Evolutionary conservation across 495 filamentous ascomycete species (phyloP).

Genomic region (Choiromyces venosus): DNA sequence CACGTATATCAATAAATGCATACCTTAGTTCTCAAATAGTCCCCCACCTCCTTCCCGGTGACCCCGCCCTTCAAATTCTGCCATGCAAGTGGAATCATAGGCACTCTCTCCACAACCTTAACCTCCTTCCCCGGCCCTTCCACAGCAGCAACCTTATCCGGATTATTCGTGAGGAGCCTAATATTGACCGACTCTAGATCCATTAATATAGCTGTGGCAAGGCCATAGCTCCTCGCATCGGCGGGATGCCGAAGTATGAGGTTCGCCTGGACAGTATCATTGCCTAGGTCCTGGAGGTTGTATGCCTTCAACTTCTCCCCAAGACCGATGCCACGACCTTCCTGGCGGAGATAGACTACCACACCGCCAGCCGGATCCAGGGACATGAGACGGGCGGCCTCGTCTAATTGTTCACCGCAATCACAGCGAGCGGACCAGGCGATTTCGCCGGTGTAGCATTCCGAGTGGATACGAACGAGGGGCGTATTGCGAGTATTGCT

Average conservation of each 20-base stretch:
- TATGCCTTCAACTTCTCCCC: conserved; percentile 96
- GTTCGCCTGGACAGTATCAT: conserved; percentile 95
- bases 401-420: conserved; percentile 95
- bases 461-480: conserved; percentile 89
- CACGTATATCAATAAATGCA: conserved; percentile 26
- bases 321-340: conserved; percentile 90
- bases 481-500: conserved; percentile 48
- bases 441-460: conserved; percentile 98
- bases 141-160: conserved; percentile 90
- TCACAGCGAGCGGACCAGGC: conserved; percentile 97
- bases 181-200: conserved; percentile 78
- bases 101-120: conserved; percentile 78
- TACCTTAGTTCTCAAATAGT: conserved; percentile 92
- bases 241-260: conserved; percentile 85
- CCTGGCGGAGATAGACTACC: conserved; percentile 91
- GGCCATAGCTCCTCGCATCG: conserved; percentile 86
- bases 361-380: conserved; percentile 73
- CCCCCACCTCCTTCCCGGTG: conserved; percentile 78
- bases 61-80: conserved; percentile 76
- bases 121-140: conserved; percentile 86
- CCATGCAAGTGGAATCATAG: conserved; percentile 96
- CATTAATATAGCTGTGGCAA: conserved; percentile 87
- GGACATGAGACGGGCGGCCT: conserved; percentile 91
- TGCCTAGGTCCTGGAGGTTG: conserved; percentile 91
- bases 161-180: conserved; percentile 90